A percentile compares a stretch with the other conserved stretches of the same genome.
These are phyloP conservation scores for Tritrichomonas foetus DNA, from an alignment of 208 protist species.

Conservation along the genomic window DNA sequence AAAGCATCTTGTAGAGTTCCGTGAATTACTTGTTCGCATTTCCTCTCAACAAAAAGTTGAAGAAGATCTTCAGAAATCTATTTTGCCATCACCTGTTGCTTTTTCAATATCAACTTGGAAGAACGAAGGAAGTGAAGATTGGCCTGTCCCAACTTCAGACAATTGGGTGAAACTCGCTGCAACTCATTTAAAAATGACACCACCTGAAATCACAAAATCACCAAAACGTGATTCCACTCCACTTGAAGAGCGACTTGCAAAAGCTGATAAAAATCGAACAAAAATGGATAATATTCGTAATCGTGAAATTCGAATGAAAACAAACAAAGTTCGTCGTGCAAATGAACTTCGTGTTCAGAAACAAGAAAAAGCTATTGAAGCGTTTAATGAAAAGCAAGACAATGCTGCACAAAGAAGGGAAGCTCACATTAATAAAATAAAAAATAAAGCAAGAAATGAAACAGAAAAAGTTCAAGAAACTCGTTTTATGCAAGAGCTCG, in stretches of 20 bases:
- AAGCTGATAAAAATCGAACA: neutral
- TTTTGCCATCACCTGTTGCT: neutral
- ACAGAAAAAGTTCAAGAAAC: neutral
- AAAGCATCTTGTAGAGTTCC: neutral
- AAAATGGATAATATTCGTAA: neutral
- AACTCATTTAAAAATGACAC: neutral
- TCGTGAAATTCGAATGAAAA: conserved; percentile 10
- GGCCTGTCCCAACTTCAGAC: neutral
- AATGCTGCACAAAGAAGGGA: neutral
- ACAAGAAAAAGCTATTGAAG: neutral
- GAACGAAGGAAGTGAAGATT: neutral
- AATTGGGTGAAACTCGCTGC: neutral
- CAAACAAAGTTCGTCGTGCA: neutral
- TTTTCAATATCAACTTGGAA: neutral
- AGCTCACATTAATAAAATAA: neutral
- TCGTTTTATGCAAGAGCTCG: neutral
- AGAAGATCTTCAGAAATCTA: neutral
- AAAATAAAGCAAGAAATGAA: neutral
- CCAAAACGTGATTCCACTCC: neutral
- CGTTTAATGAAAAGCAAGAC: neutral
- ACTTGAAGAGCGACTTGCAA: neutral
- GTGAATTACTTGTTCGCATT: neutral
- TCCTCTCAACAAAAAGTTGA: neutral
- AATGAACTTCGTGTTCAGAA: neutral
- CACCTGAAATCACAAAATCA: neutral